A percentile compares a stretch with the other conserved stretches of the same genome.
Conservation (phyloP, 2,329 filamentous ascomycete genomes). For the Stagonosporopsis chrysanthemi region DNA sequence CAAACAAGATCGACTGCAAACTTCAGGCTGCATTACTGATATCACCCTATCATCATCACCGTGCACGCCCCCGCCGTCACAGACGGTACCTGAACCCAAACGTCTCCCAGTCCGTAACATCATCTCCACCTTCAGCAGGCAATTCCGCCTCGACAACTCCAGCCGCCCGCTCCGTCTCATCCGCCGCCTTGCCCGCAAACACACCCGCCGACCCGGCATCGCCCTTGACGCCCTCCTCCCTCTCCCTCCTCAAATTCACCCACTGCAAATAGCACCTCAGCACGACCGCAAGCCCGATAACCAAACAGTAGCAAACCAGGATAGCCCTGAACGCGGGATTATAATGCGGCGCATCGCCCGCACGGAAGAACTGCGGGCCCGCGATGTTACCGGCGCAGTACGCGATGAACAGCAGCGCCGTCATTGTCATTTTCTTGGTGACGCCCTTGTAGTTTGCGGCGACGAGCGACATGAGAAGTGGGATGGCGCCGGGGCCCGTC, state of each 20-base stretch:
- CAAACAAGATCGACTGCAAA: too few species aligned
- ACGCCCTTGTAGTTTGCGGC: constrained; percentile 13
- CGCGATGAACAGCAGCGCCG: constrained; percentile 6
- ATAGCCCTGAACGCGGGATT: constrained; percentile 14
- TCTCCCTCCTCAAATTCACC: constrained; percentile 31
- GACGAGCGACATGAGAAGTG: constrained; percentile 9
- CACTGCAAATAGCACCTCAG: constrained; percentile 31
- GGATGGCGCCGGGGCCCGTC: constrained; percentile 6
- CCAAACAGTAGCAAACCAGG: constrained; percentile 35
- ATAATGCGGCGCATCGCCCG: constrained; percentile 3
- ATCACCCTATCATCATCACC: too few species aligned
- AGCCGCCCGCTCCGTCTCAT: constrained; percentile 1
- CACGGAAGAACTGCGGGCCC: constrained; percentile 11
- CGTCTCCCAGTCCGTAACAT: constrained; percentile 36
- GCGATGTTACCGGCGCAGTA: constrained; percentile 11
- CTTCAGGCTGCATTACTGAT: too few species aligned
- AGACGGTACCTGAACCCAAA: constrained; percentile 38
- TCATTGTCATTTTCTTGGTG: constrained; percentile 13
- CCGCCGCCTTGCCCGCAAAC: constrained; percentile 26
- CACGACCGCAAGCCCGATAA: constrained; percentile 37
- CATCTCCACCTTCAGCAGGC: constrained; percentile 32
- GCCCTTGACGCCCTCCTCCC: constrained; percentile 29
- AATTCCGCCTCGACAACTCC: constrained; percentile 20
- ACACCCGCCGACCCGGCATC: constrained; percentile 29
- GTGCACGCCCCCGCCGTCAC: background rate